Evolutionary conservation across 495 filamentous ascomycete genomes (phyloP).

Genomic region (Jackrogersella minutella): DNA sequence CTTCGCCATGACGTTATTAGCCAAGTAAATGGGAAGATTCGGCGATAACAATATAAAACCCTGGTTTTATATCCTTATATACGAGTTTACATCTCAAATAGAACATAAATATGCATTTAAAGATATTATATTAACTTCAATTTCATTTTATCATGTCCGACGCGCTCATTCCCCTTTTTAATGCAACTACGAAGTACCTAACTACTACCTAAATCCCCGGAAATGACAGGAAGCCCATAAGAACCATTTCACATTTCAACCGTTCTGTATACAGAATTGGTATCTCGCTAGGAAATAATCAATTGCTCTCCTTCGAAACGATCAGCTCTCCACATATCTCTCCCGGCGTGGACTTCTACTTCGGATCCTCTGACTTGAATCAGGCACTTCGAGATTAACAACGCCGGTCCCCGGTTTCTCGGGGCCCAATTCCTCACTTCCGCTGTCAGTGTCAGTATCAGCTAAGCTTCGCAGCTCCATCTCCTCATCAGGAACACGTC

Average conservation of each 20-base stretch:
- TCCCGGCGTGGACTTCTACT: constrained; percentile 38
- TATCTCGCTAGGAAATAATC: too few species aligned
- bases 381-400: constrained; percentile 16
- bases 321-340: neutral
- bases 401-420: constrained; percentile 2
- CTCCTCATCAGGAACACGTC: constrained; percentile 34
- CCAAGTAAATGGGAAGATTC: neutral
- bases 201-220: too few species aligned
- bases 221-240: too few species aligned
- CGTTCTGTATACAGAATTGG: too few species aligned
- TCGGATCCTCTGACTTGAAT: constrained; percentile 26
- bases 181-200: too few species aligned
- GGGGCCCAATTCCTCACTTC: constrained; percentile 21
- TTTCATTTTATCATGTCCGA: neutral
- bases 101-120: neutral
- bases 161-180: neutral
- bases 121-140: neutral
- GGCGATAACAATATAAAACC: neutral
- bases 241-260: too few species aligned
- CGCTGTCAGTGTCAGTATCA: constrained; percentile 28
- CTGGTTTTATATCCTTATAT: neutral
- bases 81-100: neutral
- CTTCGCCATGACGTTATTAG: neutral
- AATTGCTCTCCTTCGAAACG: neutral
- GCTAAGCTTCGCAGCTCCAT: constrained; percentile 35